Conservation (phyloP, 148 eudicot species). For the Rhododendron simsii region DNA sequence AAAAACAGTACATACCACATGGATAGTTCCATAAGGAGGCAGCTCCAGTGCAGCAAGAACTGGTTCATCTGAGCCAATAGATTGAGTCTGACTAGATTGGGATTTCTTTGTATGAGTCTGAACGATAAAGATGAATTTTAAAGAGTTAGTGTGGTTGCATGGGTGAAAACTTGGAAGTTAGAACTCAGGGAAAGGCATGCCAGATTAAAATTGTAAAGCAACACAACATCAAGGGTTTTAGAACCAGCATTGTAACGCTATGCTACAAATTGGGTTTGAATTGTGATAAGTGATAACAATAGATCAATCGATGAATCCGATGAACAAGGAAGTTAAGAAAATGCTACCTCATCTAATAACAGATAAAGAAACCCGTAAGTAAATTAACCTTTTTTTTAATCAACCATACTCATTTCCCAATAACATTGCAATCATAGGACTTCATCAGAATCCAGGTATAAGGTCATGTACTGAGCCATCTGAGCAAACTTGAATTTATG, state of each 20-base stretch:
- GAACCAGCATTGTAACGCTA: background rate
- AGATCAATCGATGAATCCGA: background rate
- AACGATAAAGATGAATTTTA: slow-evolving; percentile 13
- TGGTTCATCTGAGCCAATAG: slow-evolving; percentile 31
- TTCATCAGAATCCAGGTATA: background rate
- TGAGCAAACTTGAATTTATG: background rate
- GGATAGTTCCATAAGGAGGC: slow-evolving; percentile 73
- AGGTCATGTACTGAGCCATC: background rate
- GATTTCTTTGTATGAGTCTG: slow-evolving; percentile 87
- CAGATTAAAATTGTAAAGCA: background rate
- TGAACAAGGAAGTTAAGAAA: background rate
- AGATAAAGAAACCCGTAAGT: background rate
- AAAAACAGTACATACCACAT: slow-evolving; percentile 53
- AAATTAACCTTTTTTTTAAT: background rate
- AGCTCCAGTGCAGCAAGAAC: slow-evolving; percentile 55
- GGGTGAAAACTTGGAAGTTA: background rate
- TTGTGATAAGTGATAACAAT: background rate
- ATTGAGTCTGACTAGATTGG: slow-evolving; percentile 25
- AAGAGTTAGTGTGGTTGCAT: background rate
- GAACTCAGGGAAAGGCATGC: background rate
- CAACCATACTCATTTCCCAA: background rate
- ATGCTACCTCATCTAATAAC: background rate
- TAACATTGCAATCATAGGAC: background rate
- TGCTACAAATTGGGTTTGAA: background rate
- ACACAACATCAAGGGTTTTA: slow-evolving; percentile 6